These are phyloP conservation scores for Tilletia indica DNA, from an alignment of 1,284 basidiomycete genomes.

Conservation along the genomic window DNA sequence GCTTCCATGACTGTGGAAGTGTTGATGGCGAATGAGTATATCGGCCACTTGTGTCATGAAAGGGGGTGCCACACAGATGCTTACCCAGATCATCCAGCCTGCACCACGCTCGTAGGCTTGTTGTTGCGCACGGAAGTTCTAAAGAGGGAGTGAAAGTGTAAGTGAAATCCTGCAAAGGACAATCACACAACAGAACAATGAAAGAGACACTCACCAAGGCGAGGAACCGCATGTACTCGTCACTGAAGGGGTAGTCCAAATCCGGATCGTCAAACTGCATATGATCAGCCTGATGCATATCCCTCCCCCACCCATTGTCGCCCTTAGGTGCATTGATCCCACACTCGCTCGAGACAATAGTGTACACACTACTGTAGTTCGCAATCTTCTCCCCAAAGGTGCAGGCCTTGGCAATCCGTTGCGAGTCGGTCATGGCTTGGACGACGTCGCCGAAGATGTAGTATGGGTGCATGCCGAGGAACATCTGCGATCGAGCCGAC, in stretches of 20 bases:
- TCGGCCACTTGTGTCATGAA: not conserved
- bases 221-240: constrained; percentile 18
- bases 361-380: constrained; percentile 5
- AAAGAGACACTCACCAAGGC: not conserved
- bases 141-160: too few species aligned
- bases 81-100: constrained; percentile 73
- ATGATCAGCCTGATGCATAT: constrained; percentile 13
- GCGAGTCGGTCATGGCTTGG: constrained; percentile 1
- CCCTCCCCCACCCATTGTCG: constrained; percentile 13
- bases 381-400: constrained; percentile 13
- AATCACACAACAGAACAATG: not conserved
- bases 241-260: constrained; percentile 11
- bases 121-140: constrained; percentile 18
- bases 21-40: not conserved
- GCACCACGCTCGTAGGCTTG: constrained; percentile 18
- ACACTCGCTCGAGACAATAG: not conserved
- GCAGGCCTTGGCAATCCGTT: constrained; percentile 7
- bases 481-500: constrained; percentile 33
- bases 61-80: constrained; percentile 27
- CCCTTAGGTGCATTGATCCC: not conserved
- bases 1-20: constrained; percentile 39
- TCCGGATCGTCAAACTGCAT: constrained; percentile 10
- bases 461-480: constrained; percentile 43
- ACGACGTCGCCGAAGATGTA: constrained; percentile 14
- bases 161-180: too few species aligned